Evolutionary conservation across 2,329 filamentous ascomycete species (phyloP), one percentile per base, ranked within the genome.

Genomic region (Hansfordia pulvinata): DNA sequence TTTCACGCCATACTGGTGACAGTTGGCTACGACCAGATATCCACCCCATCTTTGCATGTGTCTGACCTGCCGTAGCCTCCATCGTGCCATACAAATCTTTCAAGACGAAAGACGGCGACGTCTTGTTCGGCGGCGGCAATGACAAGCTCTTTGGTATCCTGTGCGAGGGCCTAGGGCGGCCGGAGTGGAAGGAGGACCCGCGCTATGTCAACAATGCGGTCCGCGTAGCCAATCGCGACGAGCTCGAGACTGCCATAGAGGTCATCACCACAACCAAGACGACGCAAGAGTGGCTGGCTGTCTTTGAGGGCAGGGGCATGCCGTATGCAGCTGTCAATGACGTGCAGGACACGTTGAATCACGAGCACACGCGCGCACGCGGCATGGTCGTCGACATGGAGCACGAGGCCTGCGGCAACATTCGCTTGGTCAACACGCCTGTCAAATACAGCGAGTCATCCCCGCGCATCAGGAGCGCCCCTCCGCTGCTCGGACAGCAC

Each of bases 251-350:
- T 1, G 55, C 79, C 41, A 93, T 98, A 31, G 85, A 93, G 46
- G 58, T 58, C 2, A 63, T 82, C 23, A 92, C 83, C 1, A 58
- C 56, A 28, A 71, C 73, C 28, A 84, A 76, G 56, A 92, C 82
- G 4, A 98, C 90, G 0, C 58, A 76, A 37, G 76, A 94, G 47
- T 96, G 90, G 88, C 62, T 96, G 4, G 69, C 77, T 2, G 59
- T 86, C 1, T 76, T 94, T 23, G 84, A 94, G 42, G 85, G 83
- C n/a, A 80, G 70, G 31, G 90, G 90, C 5, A 76, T 98, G 76
- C 90, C 90, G 0, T 98, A 90, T 44, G 81, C 88, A 1, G 84
- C 88, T 2, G 80, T 98, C 40, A 98, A 96, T 46, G 88, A 98
- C 45, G 74, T 98, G 6, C 79, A 90, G 50, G 69, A 64, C 12